Base-by-base conservation (phyloP, 495 filamentous ascomycete species). In the Trichoderma gamsii region DNA sequence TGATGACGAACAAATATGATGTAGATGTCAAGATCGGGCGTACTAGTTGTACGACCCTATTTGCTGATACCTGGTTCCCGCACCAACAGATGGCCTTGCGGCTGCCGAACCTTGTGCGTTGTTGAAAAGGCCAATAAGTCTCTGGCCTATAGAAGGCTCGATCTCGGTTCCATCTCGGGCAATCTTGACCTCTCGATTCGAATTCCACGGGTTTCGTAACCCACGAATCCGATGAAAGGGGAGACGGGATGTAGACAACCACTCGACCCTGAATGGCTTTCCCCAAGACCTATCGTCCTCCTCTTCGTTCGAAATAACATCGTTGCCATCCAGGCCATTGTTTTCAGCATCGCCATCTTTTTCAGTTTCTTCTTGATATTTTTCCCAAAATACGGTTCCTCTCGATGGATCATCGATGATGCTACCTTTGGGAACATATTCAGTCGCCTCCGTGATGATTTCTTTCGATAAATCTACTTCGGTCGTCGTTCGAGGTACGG, bases 341-440 rank as follows among this genome's bases (percentile, higher is more conserved):
- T 77, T 80, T 11, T 70, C 73, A 15, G 73, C 71, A 38, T 79
- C 79, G 44, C 75, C 70, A 15, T 77, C 78, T 9, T 73, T 78
- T n/a, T 64, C 75, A 8, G 69, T 70, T 29, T 79, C 78, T 4
- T 87, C 87, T 0, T 80, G 73, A 68, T 93, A 90, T 5, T 90
- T 90, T 74, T 99, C 95, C 95, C 95, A 99, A 72, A 99, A 99
- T 66, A 97, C 96, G 11, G 93, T 97, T 0, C 93, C 95, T 25
- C 95, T 88, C 1, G 89, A 91, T 29, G 92, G 90, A 75, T 99
- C 95, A 74, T 97, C 92, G 67, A 99, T 94, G 72, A 99, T 93
- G 59, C 90, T 87, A 44, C 95, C 95, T 71, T 83, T 89, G 23
- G 92, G 94, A 3, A 92, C 92, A 44, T 82, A 89, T 43, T 90